These are phyloP conservation scores for Colletotrichum tanaceti DNA, from an alignment of 2,329 filamentous ascomycete species.

Conservation along the genomic window DNA sequence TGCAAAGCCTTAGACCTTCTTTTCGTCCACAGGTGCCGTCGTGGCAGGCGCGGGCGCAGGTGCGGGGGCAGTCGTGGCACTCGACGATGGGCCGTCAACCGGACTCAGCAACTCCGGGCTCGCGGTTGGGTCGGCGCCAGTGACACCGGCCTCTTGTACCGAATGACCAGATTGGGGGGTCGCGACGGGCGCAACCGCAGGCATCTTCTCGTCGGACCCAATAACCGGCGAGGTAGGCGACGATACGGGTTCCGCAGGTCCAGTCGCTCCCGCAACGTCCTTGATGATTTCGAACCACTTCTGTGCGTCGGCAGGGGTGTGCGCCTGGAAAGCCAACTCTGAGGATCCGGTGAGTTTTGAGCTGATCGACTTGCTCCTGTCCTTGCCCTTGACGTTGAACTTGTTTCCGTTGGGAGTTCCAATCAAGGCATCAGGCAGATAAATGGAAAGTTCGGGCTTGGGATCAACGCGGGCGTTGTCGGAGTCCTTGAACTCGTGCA, in stretches of 20 bases:
- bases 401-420: conserved; percentile 79
- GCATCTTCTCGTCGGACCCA: conserved; percentile 46
- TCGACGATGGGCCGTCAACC: conserved; percentile 29
- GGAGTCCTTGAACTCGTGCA: conserved; percentile 97
- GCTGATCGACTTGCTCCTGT: conserved; percentile 82
- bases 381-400: conserved; percentile 96
- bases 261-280: conserved; percentile 65
- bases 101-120: conserved; percentile 37
- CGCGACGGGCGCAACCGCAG: conserved; percentile 41
- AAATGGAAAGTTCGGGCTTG: conserved; percentile 87
- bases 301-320: conserved; percentile 80
- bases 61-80: conserved; percentile 18
- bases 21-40: conserved; percentile 31
- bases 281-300: conserved; percentile 86
- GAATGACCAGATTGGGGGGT: conserved; percentile 47
- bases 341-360: conserved; percentile 83
- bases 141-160: conserved; percentile 62
- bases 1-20: conserved; percentile 16
- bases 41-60: conserved; percentile 18
- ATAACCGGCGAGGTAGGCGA: conserved; percentile 50
- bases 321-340: conserved; percentile 89
- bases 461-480: conserved; percentile 79
- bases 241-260: conserved; percentile 49
- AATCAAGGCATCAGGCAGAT: conserved; percentile 88
- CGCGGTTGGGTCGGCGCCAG: conserved; percentile 44